phyloP scores from a whole-genome alignment of 306 rosid genomes.

The Malus sylvestris region DNA sequence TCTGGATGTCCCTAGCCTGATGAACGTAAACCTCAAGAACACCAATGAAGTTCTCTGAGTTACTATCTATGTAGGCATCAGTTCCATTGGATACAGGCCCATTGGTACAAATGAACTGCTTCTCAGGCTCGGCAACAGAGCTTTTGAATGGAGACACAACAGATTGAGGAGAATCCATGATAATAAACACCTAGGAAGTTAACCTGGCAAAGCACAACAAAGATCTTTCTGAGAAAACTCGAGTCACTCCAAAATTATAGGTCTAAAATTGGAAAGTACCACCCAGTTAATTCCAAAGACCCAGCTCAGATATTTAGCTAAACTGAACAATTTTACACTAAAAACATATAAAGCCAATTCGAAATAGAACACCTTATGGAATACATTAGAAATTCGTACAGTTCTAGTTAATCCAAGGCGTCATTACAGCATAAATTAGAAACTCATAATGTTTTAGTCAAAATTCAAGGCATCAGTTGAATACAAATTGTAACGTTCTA shows the following conservation, averaged over 20 bases:
- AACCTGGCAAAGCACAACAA: conserved; percentile 33
- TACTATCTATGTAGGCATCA: conserved; percentile 27
- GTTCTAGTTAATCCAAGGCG: too few relatives aligned
- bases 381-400: neutral
- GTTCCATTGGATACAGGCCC: conserved; percentile 37
- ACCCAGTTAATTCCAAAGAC: neutral
- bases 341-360: neutral
- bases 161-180: conserved; percentile 95
- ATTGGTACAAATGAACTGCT: conserved; percentile 8
- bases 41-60: conserved; percentile 45
- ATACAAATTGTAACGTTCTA: neutral
- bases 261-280: neutral
- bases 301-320: neutral
- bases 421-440: neutral
- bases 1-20: conserved; percentile 85
- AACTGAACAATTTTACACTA: neutral
- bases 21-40: conserved; percentile 66
- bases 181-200: conserved; percentile 7
- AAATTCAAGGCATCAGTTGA: neutral
- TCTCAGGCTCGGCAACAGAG: conserved; percentile 39
- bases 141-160: conserved; percentile 68
- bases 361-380: neutral
- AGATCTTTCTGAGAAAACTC: conserved; percentile 8
- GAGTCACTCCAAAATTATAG: conserved; percentile 9
- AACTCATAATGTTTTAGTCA: neutral